These are phyloP conservation scores for Candida krabiensis DNA, from an alignment of 805 yeast genomes.

Conservation along the genomic window DNA sequence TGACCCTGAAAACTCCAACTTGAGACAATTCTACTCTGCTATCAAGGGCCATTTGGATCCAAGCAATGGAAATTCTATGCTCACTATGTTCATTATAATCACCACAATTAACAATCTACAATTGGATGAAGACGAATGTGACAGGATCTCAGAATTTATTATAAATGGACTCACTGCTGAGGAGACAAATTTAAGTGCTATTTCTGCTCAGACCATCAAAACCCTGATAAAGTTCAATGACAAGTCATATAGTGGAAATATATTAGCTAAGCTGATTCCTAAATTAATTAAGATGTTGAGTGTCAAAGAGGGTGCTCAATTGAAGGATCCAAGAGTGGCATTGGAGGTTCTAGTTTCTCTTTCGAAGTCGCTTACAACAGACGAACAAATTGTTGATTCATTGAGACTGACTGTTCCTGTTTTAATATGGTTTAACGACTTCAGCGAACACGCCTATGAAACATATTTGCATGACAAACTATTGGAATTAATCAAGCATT, in stretches of 20 bases:
- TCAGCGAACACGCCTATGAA: conserved; percentile 24
- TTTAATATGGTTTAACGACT: conserved; percentile 32
- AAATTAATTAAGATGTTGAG: conserved; percentile 35
- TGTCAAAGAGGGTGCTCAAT: conserved; percentile 9
- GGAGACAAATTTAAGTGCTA: conserved; percentile 33
- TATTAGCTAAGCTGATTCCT: conserved; percentile 48
- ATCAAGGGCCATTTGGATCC: conserved; percentile 31
- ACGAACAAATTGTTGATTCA: conserved; percentile 30
- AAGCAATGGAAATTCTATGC: conserved; percentile 36
- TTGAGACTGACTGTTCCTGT: conserved; percentile 32
- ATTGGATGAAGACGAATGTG: conserved; percentile 38
- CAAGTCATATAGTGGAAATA: conserved; percentile 31
- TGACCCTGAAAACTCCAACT: conserved; percentile 19
- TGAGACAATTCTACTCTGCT: conserved; percentile 38
- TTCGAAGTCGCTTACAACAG: conserved; percentile 36
- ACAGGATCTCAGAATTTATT: conserved; percentile 34
- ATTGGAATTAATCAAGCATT: conserved; percentile 44
- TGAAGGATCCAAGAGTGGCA: conserved; percentile 37
- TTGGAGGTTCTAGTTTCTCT: conserved; percentile 53
- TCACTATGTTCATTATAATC: conserved; percentile 45
- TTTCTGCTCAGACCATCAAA: conserved; percentile 62
- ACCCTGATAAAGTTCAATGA: conserved; percentile 43
- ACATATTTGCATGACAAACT: conserved; percentile 48
- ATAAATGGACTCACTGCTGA: conserved; percentile 35
- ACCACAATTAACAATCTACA: conserved; percentile 38